Evolutionary conservation across 208 protist genomes (phyloP), one percentile per base, ranked within the genome.

Genomic region (Angomonas deanei): DNA sequence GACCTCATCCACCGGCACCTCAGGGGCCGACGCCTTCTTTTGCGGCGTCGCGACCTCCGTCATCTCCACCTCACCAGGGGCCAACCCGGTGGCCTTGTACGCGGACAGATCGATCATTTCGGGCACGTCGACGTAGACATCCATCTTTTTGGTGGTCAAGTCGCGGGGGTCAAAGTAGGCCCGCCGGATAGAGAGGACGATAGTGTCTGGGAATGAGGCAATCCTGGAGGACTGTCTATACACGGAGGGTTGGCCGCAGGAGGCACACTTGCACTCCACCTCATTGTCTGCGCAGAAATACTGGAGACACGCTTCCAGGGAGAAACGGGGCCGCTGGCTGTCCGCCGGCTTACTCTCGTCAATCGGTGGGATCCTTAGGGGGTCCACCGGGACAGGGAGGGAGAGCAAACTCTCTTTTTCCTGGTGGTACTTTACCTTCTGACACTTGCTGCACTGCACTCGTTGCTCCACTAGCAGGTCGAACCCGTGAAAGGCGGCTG

Each of bases 381-480:
- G 65, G 0, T 95, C 82, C 11, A 97, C 47, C 32, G 96, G 92
- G 26, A 99, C 87, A 2, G 77, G 67, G 19, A 98, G 61, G 1
- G 87, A 92, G 11, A 99, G 70, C 33, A 96, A 82, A 50, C 71
- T 82, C 42, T 98, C 93, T 26, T 73, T 70, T 27, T 91, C 80
- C 15, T 65, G 71, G 0, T 69, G 89, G 82, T 98, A 98, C 54
- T 92, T 78, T 19, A 98, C 97, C 28, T 80, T 83, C 10, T 72
- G 61, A 48, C 88, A 96, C 36, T 67, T 47, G 42, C 36, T 70
- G 78, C 93, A 99, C 78, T 97, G 67, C 39, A 95, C 67, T 30
- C 92, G 81, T 50, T 98, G 80, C 73, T 98, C 87, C 23, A 94
- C 26, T 8, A 87, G 60, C 71, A 95, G 86, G 28, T 93, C 82